A percentile compares a stretch with the other conserved stretches of the same genome.
Conservation (phyloP, 768 basidiomycete species). For the Tephrocybe sp. region DNA sequence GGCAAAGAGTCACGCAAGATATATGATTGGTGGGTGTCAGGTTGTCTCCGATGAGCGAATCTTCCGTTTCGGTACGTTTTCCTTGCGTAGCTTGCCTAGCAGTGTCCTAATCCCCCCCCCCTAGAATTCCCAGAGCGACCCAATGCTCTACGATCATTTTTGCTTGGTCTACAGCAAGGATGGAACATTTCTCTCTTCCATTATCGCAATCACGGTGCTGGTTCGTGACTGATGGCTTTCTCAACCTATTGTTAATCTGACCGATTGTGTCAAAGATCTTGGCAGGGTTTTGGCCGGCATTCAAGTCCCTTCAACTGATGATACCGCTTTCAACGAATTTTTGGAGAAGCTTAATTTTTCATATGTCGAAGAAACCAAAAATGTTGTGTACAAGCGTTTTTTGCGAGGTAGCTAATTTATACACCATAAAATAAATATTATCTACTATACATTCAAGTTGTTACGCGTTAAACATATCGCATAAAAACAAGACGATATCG, state of each 20-base stretch:
- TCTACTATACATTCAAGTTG: background rate
- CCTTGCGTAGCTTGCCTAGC: background rate
- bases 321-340: constrained; percentile 68
- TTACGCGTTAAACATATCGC: no score
- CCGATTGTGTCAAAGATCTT: constrained; percentile 53
- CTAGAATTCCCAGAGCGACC: constrained; percentile 96
- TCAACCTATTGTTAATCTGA: background rate
- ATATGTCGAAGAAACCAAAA: constrained; percentile 92
- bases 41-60: constrained; percentile 81
- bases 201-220: constrained; percentile 96
- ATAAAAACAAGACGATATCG: no score
- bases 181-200: constrained; percentile 99
- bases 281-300: constrained; percentile 93
- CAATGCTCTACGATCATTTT: constrained; percentile 86
- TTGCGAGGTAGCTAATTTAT: constrained; percentile 34
- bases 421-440: background rate
- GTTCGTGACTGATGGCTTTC: constrained; percentile 42
- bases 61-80: constrained; percentile 83
- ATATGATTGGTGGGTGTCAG: constrained; percentile 88
- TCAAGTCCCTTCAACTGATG: constrained; percentile 77
- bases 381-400: constrained; percentile 78
- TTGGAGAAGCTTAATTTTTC: constrained; percentile 78
- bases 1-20: constrained; percentile 91
- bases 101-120: constrained; percentile 2
- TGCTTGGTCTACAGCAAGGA: constrained; percentile 73